phyloP scores from a whole-genome alignment of 768 basidiomycete species.

The Pisolithus albus region DNA sequence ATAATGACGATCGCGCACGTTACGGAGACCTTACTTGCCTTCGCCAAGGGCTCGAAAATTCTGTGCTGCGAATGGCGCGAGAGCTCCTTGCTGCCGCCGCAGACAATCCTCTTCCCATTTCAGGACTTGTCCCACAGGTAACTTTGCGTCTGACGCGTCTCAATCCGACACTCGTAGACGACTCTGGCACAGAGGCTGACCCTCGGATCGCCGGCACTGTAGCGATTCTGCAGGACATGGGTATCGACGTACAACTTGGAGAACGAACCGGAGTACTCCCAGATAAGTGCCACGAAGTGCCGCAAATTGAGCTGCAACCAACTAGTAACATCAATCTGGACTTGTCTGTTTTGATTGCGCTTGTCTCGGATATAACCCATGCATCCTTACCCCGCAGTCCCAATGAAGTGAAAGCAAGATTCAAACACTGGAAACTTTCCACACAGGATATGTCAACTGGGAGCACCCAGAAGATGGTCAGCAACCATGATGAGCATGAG shows the following conservation, averaged over 20 bases:
- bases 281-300: background rate
- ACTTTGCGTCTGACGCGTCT: slow-evolving; percentile 69
- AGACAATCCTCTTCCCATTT: slow-evolving; percentile 42
- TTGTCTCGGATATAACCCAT: slow-evolving; percentile 79
- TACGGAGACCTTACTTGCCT: slow-evolving; percentile 25
- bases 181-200: slow-evolving; percentile 30
- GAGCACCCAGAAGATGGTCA: background rate
- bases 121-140: slow-evolving; percentile 35
- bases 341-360: slow-evolving; percentile 76
- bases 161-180: slow-evolving; percentile 33
- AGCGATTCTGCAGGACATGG: slow-evolving; percentile 49
- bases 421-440: slow-evolving; percentile 52
- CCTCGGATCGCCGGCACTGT: slow-evolving; percentile 59
- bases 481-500: background rate
- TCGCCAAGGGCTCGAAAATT: slow-evolving; percentile 60
- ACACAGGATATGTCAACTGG: slow-evolving; percentile 50
- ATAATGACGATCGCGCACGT: slow-evolving; percentile 28
- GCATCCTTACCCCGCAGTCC: slow-evolving; percentile 50
- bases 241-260: slow-evolving; percentile 61
- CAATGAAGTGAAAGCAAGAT: slow-evolving; percentile 57
- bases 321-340: slow-evolving; percentile 71
- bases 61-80: slow-evolving; percentile 64
- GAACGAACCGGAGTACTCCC: slow-evolving; percentile 32
- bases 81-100: slow-evolving; percentile 57
- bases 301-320: slow-evolving; percentile 30